Base-by-base conservation (phyloP, 305 asterid genomes). In the Fraxinus baroniana region DNA sequence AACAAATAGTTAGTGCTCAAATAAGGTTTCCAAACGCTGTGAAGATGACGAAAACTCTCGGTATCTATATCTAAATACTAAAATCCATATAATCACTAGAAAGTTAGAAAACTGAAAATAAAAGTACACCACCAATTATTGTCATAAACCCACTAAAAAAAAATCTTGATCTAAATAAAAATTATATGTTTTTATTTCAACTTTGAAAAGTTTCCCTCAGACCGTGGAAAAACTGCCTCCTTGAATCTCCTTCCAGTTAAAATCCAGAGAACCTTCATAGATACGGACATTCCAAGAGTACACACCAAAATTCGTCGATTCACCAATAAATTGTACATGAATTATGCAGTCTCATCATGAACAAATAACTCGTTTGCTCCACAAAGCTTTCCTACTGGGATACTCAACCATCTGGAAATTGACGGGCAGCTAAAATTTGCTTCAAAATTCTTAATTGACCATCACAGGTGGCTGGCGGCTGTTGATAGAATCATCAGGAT, bases 91-190 rank as follows among this genome's bases (percentile, higher is more conserved):
- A 3, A 4, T 62, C 22, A 4, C 5, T 22, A 22, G n/a, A 68
- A 68, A 68, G 18, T 66, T 66, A 8, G 5, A 66, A 66, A 66
- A 75, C 60, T 20, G 70, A 26, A 75, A 55, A 77, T 37, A 33
- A 66, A 80, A 22, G 75, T 76, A 79, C 86, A 80, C 41, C 76
- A 1, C 78, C 36, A 84, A 77, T 24, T 82, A 80, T 83, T 46
- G 52, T 8, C 74, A 84, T 35, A 60, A 84, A 81, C 71, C 79
- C 74, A 76, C 57, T 28, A 83, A 36, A 36, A 36, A 36, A 41
- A 39, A 33, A 18, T 3, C 37, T 77, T 79, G 66, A 76, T 49
- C 28, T 78, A 76, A 49, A 78, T 49, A 68, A 70, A 84, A 84
- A 41, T 70, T 60, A 71, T 62, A 36, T 76, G 20, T 76, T 10